A percentile compares a stretch with the other conserved stretches of the same genome.
These are phyloP conservation scores for Leccinum rimulosum DNA, from an alignment of 768 basidiomycete species.

Conservation along the genomic window DNA sequence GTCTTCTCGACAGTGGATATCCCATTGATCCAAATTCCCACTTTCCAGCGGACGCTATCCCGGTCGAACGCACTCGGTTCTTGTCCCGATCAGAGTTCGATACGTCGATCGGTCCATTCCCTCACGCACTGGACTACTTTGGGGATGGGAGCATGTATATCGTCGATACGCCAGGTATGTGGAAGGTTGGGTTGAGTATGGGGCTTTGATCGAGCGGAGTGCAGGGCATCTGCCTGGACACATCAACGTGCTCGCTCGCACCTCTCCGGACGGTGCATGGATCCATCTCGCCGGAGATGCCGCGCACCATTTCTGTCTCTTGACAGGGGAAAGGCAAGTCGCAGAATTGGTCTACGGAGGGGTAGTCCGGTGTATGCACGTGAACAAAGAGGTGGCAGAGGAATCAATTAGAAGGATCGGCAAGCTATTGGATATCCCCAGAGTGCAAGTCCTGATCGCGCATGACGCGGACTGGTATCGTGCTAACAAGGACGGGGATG, in stretches of 20 bases:
- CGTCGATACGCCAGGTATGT: constrained; percentile 44
- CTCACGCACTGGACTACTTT: constrained; percentile 47
- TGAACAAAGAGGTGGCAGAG: constrained; percentile 36
- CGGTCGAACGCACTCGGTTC: constrained; percentile 36
- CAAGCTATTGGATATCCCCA: not conserved
- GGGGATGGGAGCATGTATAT: constrained; percentile 56
- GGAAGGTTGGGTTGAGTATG: not conserved
- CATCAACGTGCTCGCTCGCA: constrained; percentile 50
- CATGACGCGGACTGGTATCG: not conserved
- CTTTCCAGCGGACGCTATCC: constrained; percentile 34
- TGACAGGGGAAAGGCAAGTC: constrained; percentile 43
- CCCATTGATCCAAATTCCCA: constrained; percentile 37
- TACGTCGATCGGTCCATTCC: constrained; percentile 46
- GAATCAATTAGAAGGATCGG: not conserved
- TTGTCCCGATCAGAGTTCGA: constrained; percentile 31
- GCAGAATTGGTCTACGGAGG: constrained; percentile 19
- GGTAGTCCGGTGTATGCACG: constrained; percentile 38
- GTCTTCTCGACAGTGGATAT: constrained; percentile 37
- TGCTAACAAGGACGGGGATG: not conserved
- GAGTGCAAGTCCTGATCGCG: not conserved
- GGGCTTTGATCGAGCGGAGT: not conserved
- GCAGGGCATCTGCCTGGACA: constrained; percentile 52
- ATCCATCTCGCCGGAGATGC: constrained; percentile 53
- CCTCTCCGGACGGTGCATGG: constrained; percentile 51
- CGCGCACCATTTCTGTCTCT: constrained; percentile 49